Evolutionary conservation across 495 filamentous ascomycete genomes (phyloP).

Genomic region (Penicillium crystallinum): DNA sequence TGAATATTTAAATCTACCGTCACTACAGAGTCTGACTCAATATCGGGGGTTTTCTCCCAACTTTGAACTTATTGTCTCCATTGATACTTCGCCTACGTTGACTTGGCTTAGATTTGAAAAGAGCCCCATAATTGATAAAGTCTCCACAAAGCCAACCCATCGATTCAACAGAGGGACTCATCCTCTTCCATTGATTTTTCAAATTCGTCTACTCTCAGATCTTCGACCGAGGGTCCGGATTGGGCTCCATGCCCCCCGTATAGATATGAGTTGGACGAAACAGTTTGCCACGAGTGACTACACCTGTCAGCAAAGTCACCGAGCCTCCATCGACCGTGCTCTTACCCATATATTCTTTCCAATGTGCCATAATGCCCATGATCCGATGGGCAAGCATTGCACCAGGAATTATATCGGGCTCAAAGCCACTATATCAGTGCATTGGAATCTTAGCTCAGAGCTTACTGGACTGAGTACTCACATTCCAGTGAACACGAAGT

Average conservation of each 20-base stretch:
- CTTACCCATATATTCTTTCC: conserved; percentile 40
- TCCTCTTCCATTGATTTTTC: too few species aligned
- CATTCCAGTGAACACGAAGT: conserved; percentile 53
- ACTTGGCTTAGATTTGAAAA: too few species aligned
- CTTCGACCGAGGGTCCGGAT: background rate
- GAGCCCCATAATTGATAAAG: too few species aligned
- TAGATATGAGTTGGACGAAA: conserved; percentile 32
- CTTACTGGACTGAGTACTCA: conserved; percentile 11
- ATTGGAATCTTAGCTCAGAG: background rate
- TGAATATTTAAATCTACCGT: background rate
- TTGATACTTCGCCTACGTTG: too few species aligned
- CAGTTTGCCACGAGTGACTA: conserved; percentile 30
- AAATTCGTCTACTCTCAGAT: conserved; percentile 3
- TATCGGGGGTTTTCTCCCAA: background rate
- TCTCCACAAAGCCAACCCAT: too few species aligned
- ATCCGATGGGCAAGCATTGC: conserved; percentile 33
- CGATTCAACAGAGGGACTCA: too few species aligned
- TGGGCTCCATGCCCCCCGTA: conserved; percentile 11
- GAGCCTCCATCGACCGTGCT: background rate
- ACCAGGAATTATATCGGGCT: conserved; percentile 32
- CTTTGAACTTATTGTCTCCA: too few species aligned
- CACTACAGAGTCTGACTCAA: background rate
- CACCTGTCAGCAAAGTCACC: background rate
- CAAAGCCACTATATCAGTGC: conserved; percentile 24
- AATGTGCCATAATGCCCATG: conserved; percentile 40